Conservation (phyloP, 441 rosid species). For the Biscutella laevigata region DNA sequence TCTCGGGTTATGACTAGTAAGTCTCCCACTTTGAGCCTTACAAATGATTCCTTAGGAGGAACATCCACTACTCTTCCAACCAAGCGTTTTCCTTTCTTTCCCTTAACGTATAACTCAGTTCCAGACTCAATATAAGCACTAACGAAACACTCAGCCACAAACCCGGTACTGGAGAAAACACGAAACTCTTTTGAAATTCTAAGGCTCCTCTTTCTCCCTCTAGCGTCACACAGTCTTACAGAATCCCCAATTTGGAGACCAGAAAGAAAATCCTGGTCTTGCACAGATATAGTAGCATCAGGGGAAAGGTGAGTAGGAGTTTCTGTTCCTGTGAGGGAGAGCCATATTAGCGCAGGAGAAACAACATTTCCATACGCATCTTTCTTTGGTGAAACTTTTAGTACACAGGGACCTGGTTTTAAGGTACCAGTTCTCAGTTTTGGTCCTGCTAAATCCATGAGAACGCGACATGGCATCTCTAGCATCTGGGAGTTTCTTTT, state of each 20-base stretch:
- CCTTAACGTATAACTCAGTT: slow-evolving; percentile 33
- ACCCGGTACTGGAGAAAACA: slow-evolving; percentile 47
- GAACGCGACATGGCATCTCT: slow-evolving; percentile 59
- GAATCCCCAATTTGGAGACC: slow-evolving; percentile 43
- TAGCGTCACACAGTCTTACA: slow-evolving; percentile 42
- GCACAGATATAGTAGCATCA: slow-evolving; percentile 39
- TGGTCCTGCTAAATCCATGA: slow-evolving; percentile 77
- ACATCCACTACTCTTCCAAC: slow-evolving; percentile 46
- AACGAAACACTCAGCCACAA: slow-evolving; percentile 42
- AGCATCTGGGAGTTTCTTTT: slow-evolving; percentile 46
- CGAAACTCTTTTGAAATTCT: slow-evolving; percentile 37
- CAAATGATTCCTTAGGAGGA: slow-evolving; percentile 42
- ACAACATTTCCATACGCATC: slow-evolving; percentile 44
- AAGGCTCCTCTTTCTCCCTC: slow-evolving; percentile 49
- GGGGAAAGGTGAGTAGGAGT: slow-evolving; percentile 49
- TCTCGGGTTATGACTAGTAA: slow-evolving; percentile 42
- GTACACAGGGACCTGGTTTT: slow-evolving; percentile 52
- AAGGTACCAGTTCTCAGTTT: slow-evolving; percentile 55
- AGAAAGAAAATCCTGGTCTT: slow-evolving; percentile 35
- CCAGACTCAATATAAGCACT: slow-evolving; percentile 55
- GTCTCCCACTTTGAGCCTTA: slow-evolving; percentile 57
- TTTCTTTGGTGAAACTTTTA: slow-evolving; percentile 53
- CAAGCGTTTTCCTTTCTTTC: slow-evolving; percentile 36
- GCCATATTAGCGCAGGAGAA: slow-evolving; percentile 53
- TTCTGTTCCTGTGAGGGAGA: slow-evolving; percentile 39